Percentiles rank a stretch among this genome's conserved stretches.
Evolutionary conservation across 2,329 filamentous ascomycete species (phyloP).

Genomic region (Clonostachys chloroleuca): DNA sequence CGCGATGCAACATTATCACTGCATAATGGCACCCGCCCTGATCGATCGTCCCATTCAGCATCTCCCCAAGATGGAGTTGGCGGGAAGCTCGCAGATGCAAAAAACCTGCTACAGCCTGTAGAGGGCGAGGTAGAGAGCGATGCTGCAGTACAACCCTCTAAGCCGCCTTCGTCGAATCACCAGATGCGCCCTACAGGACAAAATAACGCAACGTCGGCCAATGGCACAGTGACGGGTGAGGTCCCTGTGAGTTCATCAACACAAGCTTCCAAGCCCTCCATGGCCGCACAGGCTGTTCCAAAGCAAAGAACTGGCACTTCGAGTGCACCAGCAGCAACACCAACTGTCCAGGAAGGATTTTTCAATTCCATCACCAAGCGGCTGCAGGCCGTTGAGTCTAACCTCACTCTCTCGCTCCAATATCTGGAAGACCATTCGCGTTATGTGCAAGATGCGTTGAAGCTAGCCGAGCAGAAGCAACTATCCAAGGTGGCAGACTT

Average conservation of each 20-base stretch:
- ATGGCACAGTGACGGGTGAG: background rate
- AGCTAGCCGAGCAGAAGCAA: conserved; percentile 83
- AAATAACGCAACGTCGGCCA: background rate
- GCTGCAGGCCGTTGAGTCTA: conserved; percentile 83
- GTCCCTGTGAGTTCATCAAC: background rate
- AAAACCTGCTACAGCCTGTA: no score
- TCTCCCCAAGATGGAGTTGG: no score
- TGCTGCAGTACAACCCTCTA: no score
- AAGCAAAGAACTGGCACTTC: conserved; percentile 21
- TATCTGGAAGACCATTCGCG: conserved; percentile 97
- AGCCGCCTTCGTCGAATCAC: background rate
- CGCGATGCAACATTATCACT: no score
- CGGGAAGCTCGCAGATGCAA: no score
- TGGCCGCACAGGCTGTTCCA: conserved; percentile 2
- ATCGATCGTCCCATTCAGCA: no score
- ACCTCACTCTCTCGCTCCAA: conserved; percentile 86
- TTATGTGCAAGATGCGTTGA: conserved; percentile 82
- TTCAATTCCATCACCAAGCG: conserved; percentile 97
- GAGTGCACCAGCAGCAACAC: conserved; percentile 36
- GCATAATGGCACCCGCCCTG: no score
- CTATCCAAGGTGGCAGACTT: conserved; percentile 78
- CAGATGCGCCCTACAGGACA: background rate
- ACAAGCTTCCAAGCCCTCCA: background rate
- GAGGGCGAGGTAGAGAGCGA: no score
- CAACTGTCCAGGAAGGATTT: conserved; percentile 93